These are phyloP conservation scores for Venturia carpophila DNA, from an alignment of 2,329 filamentous ascomycete species.

Conservation along the genomic window DNA sequence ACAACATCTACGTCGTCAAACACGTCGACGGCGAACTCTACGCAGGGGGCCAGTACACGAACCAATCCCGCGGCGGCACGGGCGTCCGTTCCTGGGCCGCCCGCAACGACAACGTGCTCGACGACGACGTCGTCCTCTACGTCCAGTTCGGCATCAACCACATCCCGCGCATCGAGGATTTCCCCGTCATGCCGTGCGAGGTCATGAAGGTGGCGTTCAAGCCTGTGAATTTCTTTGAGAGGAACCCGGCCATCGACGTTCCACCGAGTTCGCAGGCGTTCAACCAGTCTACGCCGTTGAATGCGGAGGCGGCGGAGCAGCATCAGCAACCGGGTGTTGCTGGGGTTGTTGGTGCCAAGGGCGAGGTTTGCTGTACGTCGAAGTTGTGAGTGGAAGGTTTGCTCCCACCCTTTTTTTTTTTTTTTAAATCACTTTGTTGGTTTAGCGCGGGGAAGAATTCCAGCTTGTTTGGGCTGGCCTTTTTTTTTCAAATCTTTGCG, in stretches of 20 bases:
- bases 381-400: slow-evolving; percentile 22
- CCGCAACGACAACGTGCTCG: slow-evolving; percentile 46
- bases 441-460: background rate
- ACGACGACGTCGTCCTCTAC: slow-evolving; percentile 50
- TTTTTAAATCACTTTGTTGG: background rate
- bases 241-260: slow-evolving; percentile 53
- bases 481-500: background rate
- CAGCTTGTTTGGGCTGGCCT: background rate
- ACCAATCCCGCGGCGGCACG: slow-evolving; percentile 48
- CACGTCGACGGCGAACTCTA: slow-evolving; percentile 53
- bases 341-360: slow-evolving; percentile 18
- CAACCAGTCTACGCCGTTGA: slow-evolving; percentile 35
- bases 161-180: slow-evolving; percentile 48
- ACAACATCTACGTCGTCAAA: slow-evolving; percentile 51
- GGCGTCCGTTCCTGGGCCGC: slow-evolving; percentile 43
- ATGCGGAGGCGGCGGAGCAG: slow-evolving; percentile 31
- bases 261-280: slow-evolving; percentile 44
- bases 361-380: slow-evolving; percentile 34
- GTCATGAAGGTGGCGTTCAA: slow-evolving; percentile 50
- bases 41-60: slow-evolving; percentile 53
- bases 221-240: slow-evolving; percentile 52
- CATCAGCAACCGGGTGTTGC: slow-evolving; percentile 12
- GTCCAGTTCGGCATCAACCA: slow-evolving; percentile 53
- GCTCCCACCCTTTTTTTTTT: too few relatives aligned
- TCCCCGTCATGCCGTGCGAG: slow-evolving; percentile 53